Base-by-base conservation (phyloP, 495 filamentous ascomycete species). In the Penicillium tannophilum region DNA sequence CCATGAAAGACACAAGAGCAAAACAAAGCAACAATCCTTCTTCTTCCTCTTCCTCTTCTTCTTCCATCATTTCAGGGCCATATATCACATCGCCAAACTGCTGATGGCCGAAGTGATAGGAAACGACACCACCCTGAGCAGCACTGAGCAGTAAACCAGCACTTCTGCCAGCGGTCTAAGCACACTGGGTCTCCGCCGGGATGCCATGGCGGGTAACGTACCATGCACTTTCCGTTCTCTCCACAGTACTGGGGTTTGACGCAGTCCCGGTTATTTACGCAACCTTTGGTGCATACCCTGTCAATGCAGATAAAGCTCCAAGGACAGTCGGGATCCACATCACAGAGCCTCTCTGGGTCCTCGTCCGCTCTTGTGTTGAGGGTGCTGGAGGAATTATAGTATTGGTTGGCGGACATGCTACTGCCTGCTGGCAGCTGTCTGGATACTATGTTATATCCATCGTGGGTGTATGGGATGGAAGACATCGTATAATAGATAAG, bases 101-200 rank as follows among this genome's bases (percentile, higher is more conserved):
- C 8, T 12, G 23, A 19, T 16, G 19, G 45, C 7, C 23, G 23
- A 47, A 24, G 23, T 47, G 23, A 6, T 16, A 28, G 23, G 14
- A 47, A 24, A 4, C 45, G 20, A 47, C 45, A 47, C 45, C 45
- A 47, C 3, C 45, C 45, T 16, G 45, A 47, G 23, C 45, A 47
- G 12, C 45, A 47, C 23, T 47, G 19, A 16, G 12, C 45, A 24
- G 20, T 11, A 12, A 20, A 14, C 20, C 23, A 47, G 14, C 45
- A 47, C 19, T 16, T 8, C 11, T 47, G 6, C 45, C 45, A 47
- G 23, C 45, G 45, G 24, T 47, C 45, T 14, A 47, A 16, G 24
- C 45, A 47, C 45, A 47, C 3, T 6, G 23, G 19, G 45, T 47
- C 45, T 47, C 45, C 45, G 23, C 23, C 20, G 0, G 45, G 42